Evolutionary conservation across 1,139 yeast genomes (phyloP).

Genomic region (Geotrichum siamense): DNA sequence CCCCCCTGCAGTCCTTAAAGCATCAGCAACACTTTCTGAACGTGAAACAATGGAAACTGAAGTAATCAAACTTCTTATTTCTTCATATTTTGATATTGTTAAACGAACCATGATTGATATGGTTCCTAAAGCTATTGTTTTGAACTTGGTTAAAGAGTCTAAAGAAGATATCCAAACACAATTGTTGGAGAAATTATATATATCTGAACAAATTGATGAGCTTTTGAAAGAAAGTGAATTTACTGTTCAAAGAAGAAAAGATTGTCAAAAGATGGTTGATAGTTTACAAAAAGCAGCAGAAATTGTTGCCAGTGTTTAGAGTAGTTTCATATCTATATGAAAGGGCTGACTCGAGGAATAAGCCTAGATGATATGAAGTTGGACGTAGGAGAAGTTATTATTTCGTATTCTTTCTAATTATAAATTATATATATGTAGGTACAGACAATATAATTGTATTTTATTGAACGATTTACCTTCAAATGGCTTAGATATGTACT

Average conservation of each 20-base stretch:
- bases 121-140: slow-evolving; percentile 92
- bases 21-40: slow-evolving; percentile 91
- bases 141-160: slow-evolving; percentile 65
- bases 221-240: slow-evolving; percentile 87
- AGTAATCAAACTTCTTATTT: slow-evolving; percentile 84
- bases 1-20: slow-evolving; percentile 90
- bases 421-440: too few relatives aligned
- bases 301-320: slow-evolving; percentile 54
- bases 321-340: not conserved
- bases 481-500: too few relatives aligned
- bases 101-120: slow-evolving; percentile 89
- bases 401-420: too few relatives aligned
- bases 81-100: slow-evolving; percentile 84
- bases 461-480: too few relatives aligned
- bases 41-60: slow-evolving; percentile 96
- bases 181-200: slow-evolving; percentile 78
- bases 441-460: too few relatives aligned
- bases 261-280: slow-evolving; percentile 91
- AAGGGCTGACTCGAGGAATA: too few relatives aligned
- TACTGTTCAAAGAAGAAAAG: slow-evolving; percentile 90
- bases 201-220: slow-evolving; percentile 67
- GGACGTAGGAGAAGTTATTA: not conserved
- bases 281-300: slow-evolving; percentile 84
- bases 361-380: not conserved
- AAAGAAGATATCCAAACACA: slow-evolving; percentile 90